These are phyloP conservation scores for Dacryopinax primogenitus DNA, from an alignment of 768 basidiomycete species.

Conservation along the genomic window DNA sequence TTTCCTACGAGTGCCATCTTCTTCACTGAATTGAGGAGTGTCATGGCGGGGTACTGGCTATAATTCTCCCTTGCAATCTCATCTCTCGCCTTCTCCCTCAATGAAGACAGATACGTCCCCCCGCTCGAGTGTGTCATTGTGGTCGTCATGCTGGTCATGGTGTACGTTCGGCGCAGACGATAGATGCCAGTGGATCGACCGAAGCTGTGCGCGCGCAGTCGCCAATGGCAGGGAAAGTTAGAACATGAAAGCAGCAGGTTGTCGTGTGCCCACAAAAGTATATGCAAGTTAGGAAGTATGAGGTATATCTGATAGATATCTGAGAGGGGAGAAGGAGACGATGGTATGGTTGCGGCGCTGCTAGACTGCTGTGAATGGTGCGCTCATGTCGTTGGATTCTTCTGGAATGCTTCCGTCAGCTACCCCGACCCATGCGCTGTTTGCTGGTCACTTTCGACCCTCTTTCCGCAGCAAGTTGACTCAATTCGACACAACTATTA, in stretches of 20 bases:
- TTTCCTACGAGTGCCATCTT: background rate
- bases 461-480: background rate
- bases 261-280: background rate
- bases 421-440: background rate
- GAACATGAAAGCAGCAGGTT: background rate
- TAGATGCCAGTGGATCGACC: background rate
- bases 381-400: background rate
- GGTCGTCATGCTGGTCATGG: background rate
- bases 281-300: background rate
- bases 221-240: background rate
- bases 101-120: background rate
- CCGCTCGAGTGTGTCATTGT: background rate
- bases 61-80: background rate
- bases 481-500: background rate
- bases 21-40: background rate
- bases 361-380: background rate
- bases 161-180: background rate
- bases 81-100: background rate
- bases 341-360: background rate
- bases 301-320: too few species aligned
- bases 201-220: conserved; percentile 9
- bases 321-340: background rate
- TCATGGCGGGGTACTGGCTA: background rate
- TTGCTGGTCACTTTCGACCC: background rate
- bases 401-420: background rate